A percentile compares a stretch with the other conserved stretches of the same genome.
Conservation (phyloP, 371 early-diverging fungal genomes). For the Smittium mucronatum region DNA sequence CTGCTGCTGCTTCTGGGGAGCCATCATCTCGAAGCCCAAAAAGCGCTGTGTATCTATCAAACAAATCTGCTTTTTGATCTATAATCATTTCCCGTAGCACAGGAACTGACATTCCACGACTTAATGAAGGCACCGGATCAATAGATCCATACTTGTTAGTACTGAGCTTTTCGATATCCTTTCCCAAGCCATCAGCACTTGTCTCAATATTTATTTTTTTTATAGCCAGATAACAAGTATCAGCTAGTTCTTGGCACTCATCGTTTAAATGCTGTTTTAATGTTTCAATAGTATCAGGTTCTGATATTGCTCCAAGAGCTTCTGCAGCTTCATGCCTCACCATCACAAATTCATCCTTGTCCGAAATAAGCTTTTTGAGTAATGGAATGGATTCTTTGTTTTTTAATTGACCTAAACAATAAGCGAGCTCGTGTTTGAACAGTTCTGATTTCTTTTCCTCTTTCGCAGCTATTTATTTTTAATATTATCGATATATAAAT, state of each 20-base stretch:
- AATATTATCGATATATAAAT: too few species aligned
- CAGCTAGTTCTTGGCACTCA: conserved; percentile 53
- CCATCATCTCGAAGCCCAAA: conserved; percentile 92
- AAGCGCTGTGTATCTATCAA: conserved; percentile 96
- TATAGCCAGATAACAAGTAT: conserved; percentile 94
- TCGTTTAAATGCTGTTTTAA: conserved; percentile 62
- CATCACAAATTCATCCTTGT: conserved; percentile 78
- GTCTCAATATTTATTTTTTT: conserved; percentile 69
- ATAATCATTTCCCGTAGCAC: conserved; percentile 55
- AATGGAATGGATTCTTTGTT: conserved; percentile 64
- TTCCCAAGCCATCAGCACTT: conserved; percentile 14
- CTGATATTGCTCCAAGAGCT: conserved; percentile 89
- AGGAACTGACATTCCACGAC: conserved; percentile 40
- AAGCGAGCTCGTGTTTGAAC: conserved; percentile 97
- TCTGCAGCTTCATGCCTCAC: conserved; percentile 99
- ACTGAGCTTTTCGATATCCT: conserved; percentile 14
- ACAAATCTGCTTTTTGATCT: conserved; percentile 60
- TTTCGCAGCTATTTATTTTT: conserved; percentile 39
- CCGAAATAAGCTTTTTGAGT: conserved; percentile 45
- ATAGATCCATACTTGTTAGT: conserved; percentile 53
- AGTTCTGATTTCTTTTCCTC: conserved; percentile 71
- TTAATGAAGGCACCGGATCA: conserved; percentile 84
- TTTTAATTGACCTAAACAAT: conserved; percentile 97
- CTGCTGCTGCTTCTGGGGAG: conserved; percentile 69
- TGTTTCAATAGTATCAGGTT: conserved; percentile 44